A percentile compares a stretch with the other conserved stretches of the same genome.
phyloP scores from a whole-genome alignment of 2,329 filamentous ascomycete genomes.

The Phoma sp. region DNA sequence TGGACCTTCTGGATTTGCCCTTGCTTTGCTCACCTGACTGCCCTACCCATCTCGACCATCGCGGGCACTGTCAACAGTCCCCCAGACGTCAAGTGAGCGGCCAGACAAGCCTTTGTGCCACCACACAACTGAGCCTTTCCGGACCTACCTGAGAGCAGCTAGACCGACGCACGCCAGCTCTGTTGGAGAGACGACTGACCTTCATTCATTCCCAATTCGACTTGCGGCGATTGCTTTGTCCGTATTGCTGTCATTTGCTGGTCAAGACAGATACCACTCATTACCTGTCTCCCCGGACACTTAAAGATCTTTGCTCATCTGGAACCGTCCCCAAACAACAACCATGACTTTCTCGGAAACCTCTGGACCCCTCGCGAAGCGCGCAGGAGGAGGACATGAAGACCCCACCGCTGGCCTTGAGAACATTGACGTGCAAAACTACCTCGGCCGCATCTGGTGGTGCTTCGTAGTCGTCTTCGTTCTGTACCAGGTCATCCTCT shows the following conservation, averaged over 20 bases:
- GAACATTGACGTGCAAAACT: slow-evolving; percentile 47
- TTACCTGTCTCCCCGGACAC: slow-evolving; percentile 31
- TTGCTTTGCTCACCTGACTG: slow-evolving; percentile 42
- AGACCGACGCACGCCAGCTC: slow-evolving; percentile 12
- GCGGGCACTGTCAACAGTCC: slow-evolving; percentile 27
- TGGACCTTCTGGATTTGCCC: slow-evolving; percentile 30
- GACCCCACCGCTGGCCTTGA: slow-evolving; percentile 37
- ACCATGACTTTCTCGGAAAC: slow-evolving; percentile 36
- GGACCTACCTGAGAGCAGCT: slow-evolving; percentile 13
- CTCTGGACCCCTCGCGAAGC: slow-evolving; percentile 25
- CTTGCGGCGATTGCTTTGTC: slow-evolving; percentile 26
- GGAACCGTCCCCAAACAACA: slow-evolving; percentile 17
- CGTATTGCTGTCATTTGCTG: slow-evolving; percentile 46
- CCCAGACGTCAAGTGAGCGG: slow-evolving; percentile 30
- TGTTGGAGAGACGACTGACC: slow-evolving; percentile 19
- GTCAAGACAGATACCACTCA: slow-evolving; percentile 46
- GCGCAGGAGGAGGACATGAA: slow-evolving; percentile 33
- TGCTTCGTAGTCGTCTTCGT: slow-evolving; percentile 68
- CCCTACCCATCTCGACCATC: slow-evolving; percentile 32
- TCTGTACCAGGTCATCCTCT: slow-evolving; percentile 69
- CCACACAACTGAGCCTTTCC: slow-evolving; percentile 9
- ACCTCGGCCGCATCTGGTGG: slow-evolving; percentile 58
- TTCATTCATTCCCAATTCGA: slow-evolving; percentile 9
- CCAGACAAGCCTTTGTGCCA: slow-evolving; percentile 25
- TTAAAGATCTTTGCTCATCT: slow-evolving; percentile 25